A percentile compares a stretch with the other conserved stretches of the same genome.
These are phyloP conservation scores for Xylaria sp. DNA, from an alignment of 2,329 filamentous ascomycete species.

Conservation along the genomic window DNA sequence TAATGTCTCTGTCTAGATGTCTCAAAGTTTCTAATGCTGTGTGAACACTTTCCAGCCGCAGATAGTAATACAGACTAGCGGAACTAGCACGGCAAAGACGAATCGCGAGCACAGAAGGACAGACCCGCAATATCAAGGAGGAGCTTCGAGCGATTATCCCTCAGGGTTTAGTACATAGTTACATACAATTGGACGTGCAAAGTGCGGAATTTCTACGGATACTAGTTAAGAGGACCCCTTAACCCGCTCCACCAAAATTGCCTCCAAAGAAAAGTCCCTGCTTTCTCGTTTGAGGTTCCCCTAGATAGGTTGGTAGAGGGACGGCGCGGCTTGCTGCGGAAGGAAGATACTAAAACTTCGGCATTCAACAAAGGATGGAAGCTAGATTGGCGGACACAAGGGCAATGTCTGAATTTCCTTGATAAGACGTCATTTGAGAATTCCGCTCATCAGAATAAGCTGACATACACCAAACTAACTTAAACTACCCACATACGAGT, in stretches of 20 bases:
- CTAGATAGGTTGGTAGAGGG: not conserved
- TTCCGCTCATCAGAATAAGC: slow-evolving; percentile 22
- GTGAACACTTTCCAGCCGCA: not conserved
- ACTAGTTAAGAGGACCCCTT: not conserved
- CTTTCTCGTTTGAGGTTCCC: slow-evolving; percentile 26
- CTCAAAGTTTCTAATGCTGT: slow-evolving; percentile 6
- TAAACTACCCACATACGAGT: not conserved
- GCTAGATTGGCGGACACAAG: not conserved
- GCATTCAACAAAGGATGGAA: slow-evolving; percentile 6
- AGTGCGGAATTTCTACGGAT: not conserved
- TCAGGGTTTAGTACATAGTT: not conserved
- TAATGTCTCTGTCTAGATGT: not conserved
- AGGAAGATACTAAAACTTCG: slow-evolving; percentile 9
- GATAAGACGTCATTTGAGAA: not conserved
- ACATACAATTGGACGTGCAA: not conserved
- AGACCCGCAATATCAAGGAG: slow-evolving; percentile 19
- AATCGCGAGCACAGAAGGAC: not conserved
- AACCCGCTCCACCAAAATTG: slow-evolving; percentile 15
- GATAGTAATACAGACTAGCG: not conserved
- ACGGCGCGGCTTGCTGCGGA: not conserved
- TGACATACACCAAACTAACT: slow-evolving; percentile 12
- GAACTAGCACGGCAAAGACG: not conserved
- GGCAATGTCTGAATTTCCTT: not conserved
- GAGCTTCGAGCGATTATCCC: not conserved
- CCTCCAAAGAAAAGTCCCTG: slow-evolving; percentile 33